Evolutionary conservation across 306 rosid genomes (phyloP), one percentile per base, ranked within the genome.

Genomic region (Medicago ruthenica): DNA sequence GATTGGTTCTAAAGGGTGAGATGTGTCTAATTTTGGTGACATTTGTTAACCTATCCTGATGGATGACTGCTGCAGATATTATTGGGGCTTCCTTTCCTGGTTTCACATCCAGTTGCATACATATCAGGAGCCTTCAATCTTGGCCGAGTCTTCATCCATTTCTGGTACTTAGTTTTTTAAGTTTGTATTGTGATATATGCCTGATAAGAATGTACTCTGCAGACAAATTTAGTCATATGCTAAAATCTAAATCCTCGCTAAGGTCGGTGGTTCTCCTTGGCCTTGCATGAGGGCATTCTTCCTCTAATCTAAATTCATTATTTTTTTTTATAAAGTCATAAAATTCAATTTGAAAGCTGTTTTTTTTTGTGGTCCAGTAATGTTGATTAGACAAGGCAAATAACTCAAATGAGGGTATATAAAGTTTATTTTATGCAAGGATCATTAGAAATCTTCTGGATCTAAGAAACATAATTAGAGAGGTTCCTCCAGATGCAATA

Each of bases 111-210:
- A n/a, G 64, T 84, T 73, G 95, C 91, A 59, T 92, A 95, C 85
- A 60, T 95, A 78, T 90, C 99, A 62, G 83, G 87, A 40, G 92
- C 99, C 80, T 95, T 95, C 90, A 89, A 95, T 83, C 99, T 95
- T 67, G 93, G 97, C 37, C 97, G 97, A 1, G 89, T 95, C 85
- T 95, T 95, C 88, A 88, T 95, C 83, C 97, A 90, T 85, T 95
- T 90, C 83, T 95, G 97, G 97, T 94, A 92, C 82, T 59, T 79
- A 51, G 3, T 42, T 48, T 48, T 71, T 75, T 31, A 59, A 80
- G 58, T 63, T 37, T 16, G 50, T 48, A 58, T 39, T 59, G 70
- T 64, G 75, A 62, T 69, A 39, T 50, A 70, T 87, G 73, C 66
- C 64, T 67, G 50, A 62, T 67, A 64, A 55, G 68, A 14, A 11